Evolutionary conservation across 2,329 filamentous ascomycete species (phyloP), one percentile per base, ranked within the genome.

Genomic region (Cladophialophora psammophila): DNA sequence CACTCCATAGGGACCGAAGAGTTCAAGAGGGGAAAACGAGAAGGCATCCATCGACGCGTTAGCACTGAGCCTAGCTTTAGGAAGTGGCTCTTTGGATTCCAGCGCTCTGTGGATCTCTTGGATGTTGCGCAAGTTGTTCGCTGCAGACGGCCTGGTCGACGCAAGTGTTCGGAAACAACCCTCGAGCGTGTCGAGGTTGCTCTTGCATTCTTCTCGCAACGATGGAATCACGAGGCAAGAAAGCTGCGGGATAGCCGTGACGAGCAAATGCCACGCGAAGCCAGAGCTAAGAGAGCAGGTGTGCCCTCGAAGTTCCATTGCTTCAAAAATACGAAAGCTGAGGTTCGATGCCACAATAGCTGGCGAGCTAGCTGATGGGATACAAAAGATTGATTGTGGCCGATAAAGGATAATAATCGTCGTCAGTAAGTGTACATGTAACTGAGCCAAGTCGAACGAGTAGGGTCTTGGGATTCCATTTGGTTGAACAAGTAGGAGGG

Each of bases 281-380:
- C 62, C 52, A 3, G 66, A 68, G 36, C 56, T 56, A 2, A 68
- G 58, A 18, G 20, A 68, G 10, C 63, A 64, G n/a, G 66, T 68
- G 34, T 68, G 63, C 3, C 59, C 54, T 26, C 66, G 66, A 7
- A 68, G 66, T 32, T 65, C 54, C 5, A 68, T 66, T 20, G 66
- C 66, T 52, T 68, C 63, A n/a, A 68, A 61, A 13, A 68, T 62
- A 20, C 63, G 64, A 35, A 68, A 65, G 26, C 52, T 68, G n/a
- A 68, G 54, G 38, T 63, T 61, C 13, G 66, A 60, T 13, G 66
- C 66, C 8, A 58, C 48, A 18, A 60, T 40, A 45, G 66, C 66
- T 9, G 55, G 55, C 1, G 62, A 38, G 26, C 38, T 66, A 3
- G 42, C 20, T n/a, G 66, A 52, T 7, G 31, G 26, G 18, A 68